Evolutionary conservation across 2,329 filamentous ascomycete species (phyloP), one percentile per base, ranked within the genome.

Genomic region (Catunica adiposa): DNA sequence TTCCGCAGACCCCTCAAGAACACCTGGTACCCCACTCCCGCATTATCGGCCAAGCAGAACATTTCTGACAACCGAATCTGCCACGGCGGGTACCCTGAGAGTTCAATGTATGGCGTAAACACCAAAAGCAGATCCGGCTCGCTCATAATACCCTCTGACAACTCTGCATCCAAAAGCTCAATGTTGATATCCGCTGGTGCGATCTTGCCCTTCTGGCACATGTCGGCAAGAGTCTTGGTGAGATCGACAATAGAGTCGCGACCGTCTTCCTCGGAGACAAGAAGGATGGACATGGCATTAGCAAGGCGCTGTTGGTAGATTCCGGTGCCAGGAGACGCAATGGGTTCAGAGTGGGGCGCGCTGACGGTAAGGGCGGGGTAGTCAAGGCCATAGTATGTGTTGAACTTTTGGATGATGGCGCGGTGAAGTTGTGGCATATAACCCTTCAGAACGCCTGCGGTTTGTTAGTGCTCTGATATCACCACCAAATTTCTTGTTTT

Each of bases 81-180:
- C 92, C 92, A 98, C 1, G 92, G 92, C 8, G 92, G 92, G 66
- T 97, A 98, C 8, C 92, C 89, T 55, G 88, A 83, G 47, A 98
- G 70, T 66, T 89, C 83, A 55, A 97, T 80, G 52, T 82, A 80
- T 3, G 89, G 86, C 1, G 84, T 82, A 66, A 98, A 98, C 7
- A 95, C 71, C 55, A 98, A 78, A 58, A 98, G 72, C 14, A 98
- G 73, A 66, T 97, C 89, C 1, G 92, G 92, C 69, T 98, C 90
- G 8, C 79, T 76, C 76, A 94, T 92, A 59, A 94, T 82, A 53
- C 77, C 79, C 64, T 83, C 79, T 14, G 73, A 84, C 53, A 98
- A 76, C 69, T 98, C 92, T 3, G 87, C 85, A 64, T 97, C 89
- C 54, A 98, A 82, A 53, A 98, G 72, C 60, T 96, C 87, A 53